A percentile compares a stretch with the other conserved stretches of the same genome.
These are phyloP conservation scores for Nicotiana rustica DNA, from an alignment of 305 asterid genomes.

Conservation along the genomic window DNA sequence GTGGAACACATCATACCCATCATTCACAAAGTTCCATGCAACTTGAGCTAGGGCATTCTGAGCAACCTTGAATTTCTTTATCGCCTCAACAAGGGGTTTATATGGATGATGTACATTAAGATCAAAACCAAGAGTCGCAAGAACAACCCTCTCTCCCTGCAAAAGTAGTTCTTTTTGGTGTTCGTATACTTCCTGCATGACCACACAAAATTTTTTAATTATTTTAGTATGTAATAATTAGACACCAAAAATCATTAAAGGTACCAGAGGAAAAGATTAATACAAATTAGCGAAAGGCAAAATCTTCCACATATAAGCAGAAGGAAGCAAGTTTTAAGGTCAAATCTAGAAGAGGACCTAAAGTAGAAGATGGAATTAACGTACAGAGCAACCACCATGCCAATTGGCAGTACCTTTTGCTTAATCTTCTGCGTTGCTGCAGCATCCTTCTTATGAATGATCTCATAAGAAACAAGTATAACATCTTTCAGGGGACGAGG, in stretches of 20 bases:
- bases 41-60: constrained; percentile 98
- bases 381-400: constrained; percentile 33
- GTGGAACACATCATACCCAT: constrained; percentile 76
- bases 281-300: neutral
- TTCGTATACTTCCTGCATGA: constrained; percentile 87
- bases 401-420: constrained; percentile 71
- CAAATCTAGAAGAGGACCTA: neutral
- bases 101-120: constrained; percentile 93
- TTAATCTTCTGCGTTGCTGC: constrained; percentile 89
- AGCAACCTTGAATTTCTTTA: constrained; percentile 95
- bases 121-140: constrained; percentile 92
- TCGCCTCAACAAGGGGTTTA: constrained; percentile 99
- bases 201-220: constrained; percentile 33
- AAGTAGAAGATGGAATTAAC: constrained; percentile 21
- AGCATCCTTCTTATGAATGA: constrained; percentile 89
- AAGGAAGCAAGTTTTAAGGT: neutral
- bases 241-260: constrained; percentile 17
- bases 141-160: constrained; percentile 90
- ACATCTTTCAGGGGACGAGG: constrained; percentile 98
- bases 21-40: constrained; percentile 99
- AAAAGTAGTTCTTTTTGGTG: constrained; percentile 92
- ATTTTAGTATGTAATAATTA: constrained; percentile 13
- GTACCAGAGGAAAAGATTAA: neutral
- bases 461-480: constrained; percentile 90
- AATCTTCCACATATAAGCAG: constrained; percentile 3